Conservation (phyloP, 75 land plant genomes). For the Cupressus sempervirens region DNA sequence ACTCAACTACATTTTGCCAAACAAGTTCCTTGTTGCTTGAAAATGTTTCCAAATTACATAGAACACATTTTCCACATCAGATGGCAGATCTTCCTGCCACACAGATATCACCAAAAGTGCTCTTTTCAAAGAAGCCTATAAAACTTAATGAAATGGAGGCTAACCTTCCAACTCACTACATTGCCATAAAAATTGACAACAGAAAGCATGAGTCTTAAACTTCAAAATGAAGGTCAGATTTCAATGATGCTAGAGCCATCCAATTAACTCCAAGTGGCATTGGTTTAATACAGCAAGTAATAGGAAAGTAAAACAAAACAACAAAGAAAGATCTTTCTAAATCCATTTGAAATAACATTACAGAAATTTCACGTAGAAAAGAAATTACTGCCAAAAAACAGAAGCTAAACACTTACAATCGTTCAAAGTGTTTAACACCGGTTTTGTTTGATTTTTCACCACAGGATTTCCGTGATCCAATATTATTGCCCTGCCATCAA, state of each 20-base stretch:
- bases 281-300: not conserved
- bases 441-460: constrained; percentile 58
- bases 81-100: not conserved
- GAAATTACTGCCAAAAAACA: not conserved
- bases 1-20: not conserved
- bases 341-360: not conserved
- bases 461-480: constrained; percentile 72
- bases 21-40: not conserved
- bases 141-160: not conserved
- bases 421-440: constrained; percentile 41
- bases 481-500: constrained; percentile 59
- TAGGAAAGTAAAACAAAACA: not conserved
- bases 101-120: not conserved
- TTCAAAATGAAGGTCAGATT: not conserved
- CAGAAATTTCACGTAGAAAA: not conserved
- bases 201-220: not conserved
- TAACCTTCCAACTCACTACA: not conserved
- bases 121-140: not conserved
- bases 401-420: constrained; percentile 46
- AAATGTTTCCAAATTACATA: not conserved
- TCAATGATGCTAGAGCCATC: not conserved
- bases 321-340: not conserved
- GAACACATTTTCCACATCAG: not conserved
- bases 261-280: not conserved
- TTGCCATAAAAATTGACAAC: not conserved